These are phyloP conservation scores for Leucocoprinus leucothites DNA, from an alignment of 768 basidiomycete species.

Conservation along the genomic window DNA sequence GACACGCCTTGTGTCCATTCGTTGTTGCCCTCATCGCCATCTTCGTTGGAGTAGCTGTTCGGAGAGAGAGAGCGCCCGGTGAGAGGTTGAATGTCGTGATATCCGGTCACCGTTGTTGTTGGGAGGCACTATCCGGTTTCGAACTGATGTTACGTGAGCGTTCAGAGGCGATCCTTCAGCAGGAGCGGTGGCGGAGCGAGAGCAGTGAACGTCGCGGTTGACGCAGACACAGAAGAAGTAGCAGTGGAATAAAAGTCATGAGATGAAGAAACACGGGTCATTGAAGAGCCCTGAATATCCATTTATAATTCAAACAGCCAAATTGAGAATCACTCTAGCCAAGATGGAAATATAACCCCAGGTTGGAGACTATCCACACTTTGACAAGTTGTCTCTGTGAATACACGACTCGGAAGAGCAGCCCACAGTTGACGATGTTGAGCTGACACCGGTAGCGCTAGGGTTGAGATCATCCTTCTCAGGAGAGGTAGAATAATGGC, in stretches of 20 bases:
- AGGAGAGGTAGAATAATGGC: neutral
- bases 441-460: neutral
- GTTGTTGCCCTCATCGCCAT: conserved; percentile 12
- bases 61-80: conserved; percentile 15
- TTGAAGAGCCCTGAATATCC: conserved; percentile 1
- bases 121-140: neutral
- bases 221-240: neutral
- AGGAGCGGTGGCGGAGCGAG: neutral
- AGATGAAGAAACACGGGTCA: conserved; percentile 7
- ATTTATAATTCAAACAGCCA: conserved; percentile 2
- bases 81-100: conserved; percentile 16
- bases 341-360: too few species aligned
- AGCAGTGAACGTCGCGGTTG: conserved; percentile 4
- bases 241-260: neutral
- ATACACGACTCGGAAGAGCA: neutral
- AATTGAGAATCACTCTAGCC: too few species aligned
- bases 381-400: neutral
- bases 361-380: neutral
- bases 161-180: neutral
- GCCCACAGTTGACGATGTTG: conserved; percentile 4
- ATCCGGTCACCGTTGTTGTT: conserved; percentile 1
- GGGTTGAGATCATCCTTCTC: neutral
- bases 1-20: conserved; percentile 38
- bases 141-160: conserved; percentile 10
- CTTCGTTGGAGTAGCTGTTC: neutral